phyloP scores from a whole-genome alignment of 352 stramenopile species.

The Pythium brassicae region DNA sequence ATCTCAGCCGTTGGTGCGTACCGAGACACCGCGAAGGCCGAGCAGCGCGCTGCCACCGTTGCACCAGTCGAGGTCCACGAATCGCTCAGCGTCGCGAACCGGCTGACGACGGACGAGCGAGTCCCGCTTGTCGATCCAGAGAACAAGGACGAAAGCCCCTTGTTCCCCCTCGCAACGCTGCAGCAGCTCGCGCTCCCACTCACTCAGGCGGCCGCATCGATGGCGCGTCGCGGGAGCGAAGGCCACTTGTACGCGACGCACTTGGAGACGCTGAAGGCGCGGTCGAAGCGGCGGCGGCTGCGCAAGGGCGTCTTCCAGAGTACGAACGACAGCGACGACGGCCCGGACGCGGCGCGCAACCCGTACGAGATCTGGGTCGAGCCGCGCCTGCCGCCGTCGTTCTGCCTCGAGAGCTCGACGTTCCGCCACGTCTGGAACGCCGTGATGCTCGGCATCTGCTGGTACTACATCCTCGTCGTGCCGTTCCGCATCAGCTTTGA shows the following conservation, averaged over 20 bases:
- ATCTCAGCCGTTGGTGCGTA: background rate
- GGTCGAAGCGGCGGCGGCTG: conserved; percentile 14
- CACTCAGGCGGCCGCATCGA: no score
- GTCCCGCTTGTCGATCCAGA: no score
- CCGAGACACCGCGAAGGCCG: background rate
- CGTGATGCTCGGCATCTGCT: conserved; percentile 26
- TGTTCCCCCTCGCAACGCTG: no score
- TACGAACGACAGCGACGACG: background rate
- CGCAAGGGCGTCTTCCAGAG: conserved; percentile 15
- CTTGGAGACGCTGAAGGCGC: conserved; percentile 18
- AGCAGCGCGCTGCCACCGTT: no score
- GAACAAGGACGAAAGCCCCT: no score
- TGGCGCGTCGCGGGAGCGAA: no score
- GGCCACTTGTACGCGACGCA: conserved; percentile 15
- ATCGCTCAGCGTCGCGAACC: no score
- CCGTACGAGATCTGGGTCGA: conserved; percentile 30
- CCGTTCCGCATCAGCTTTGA: conserved; percentile 28
- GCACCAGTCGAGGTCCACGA: no score
- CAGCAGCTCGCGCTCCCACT: no score
- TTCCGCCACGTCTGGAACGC: conserved; percentile 22
- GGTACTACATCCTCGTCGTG: conserved; percentile 28
- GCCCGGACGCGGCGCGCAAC: background rate
- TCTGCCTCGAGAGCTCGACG: conserved; percentile 23
- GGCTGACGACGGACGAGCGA: no score
- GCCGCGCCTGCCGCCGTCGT: conserved; percentile 17